Percentiles rank a stretch among this genome's conserved stretches.
Evolutionary conservation across 306 rosid species (phyloP).

Genomic region (Prinsepia uniflora): DNA sequence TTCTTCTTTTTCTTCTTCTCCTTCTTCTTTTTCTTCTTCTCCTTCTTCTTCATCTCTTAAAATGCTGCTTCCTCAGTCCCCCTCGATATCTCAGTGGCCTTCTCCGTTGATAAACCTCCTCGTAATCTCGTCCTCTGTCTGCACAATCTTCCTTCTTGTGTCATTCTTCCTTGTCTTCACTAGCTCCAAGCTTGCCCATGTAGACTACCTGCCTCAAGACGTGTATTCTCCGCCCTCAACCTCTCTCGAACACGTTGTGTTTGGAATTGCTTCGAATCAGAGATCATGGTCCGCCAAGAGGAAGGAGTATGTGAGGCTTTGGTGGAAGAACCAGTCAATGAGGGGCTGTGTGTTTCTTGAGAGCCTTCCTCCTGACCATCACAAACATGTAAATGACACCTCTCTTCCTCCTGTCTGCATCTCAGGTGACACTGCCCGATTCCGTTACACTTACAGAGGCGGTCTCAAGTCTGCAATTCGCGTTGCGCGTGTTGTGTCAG

Average conservation of each 20-base stretch:
- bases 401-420: slow-evolving; percentile 68
- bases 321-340: slow-evolving; percentile 68
- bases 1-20: background rate
- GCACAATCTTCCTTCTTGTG: slow-evolving; percentile 46
- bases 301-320: slow-evolving; percentile 52
- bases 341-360: slow-evolving; percentile 77
- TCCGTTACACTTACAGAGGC: slow-evolving; percentile 51
- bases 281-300: slow-evolving; percentile 50
- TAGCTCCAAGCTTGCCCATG: slow-evolving; percentile 15
- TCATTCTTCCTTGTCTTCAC: slow-evolving; percentile 38
- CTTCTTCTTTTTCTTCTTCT: background rate
- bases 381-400: slow-evolving; percentile 18
- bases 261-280: slow-evolving; percentile 71
- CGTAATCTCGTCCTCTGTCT: slow-evolving; percentile 47
- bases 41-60: background rate
- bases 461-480: slow-evolving; percentile 64
- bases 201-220: slow-evolving; percentile 21
- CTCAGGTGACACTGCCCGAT: slow-evolving; percentile 63
- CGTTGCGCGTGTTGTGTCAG: slow-evolving; percentile 70
- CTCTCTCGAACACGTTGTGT: slow-evolving; percentile 63
- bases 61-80: slow-evolving; percentile 47
- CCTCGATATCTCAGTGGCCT: slow-evolving; percentile 39
- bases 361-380: slow-evolving; percentile 30
- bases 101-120: slow-evolving; percentile 33
- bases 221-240: slow-evolving; percentile 40